A percentile compares a stretch with the other conserved stretches of the same genome.
Evolutionary conservation across 2,329 filamentous ascomycete genomes (phyloP).

Genomic region (Simplicillium aogashimaense): DNA sequence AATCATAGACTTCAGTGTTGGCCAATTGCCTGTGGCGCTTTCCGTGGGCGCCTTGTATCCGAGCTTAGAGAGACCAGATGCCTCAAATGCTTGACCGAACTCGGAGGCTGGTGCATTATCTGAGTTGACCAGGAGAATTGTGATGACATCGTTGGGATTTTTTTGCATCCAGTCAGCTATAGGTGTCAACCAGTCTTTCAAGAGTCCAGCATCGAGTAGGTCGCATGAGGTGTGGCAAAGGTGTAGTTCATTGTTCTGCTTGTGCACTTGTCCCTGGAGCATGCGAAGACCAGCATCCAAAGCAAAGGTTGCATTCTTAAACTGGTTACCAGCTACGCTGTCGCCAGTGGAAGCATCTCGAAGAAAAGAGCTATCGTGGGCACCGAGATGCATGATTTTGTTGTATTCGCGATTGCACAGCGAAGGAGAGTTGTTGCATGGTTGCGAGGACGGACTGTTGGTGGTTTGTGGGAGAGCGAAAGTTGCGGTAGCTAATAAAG

Average conservation of each 20-base stretch:
- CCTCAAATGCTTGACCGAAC: slow-evolving; percentile 43
- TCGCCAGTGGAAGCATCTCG: slow-evolving; percentile 52
- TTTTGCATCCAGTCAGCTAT: slow-evolving; percentile 60
- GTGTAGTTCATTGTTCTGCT: slow-evolving; percentile 45
- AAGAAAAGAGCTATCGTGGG: slow-evolving; percentile 65
- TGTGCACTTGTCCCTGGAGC: slow-evolving; percentile 63
- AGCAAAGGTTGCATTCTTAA: slow-evolving; percentile 60
- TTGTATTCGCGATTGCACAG: slow-evolving; percentile 65
- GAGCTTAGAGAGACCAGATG: slow-evolving; percentile 49
- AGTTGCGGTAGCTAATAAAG: neutral
- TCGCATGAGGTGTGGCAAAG: slow-evolving; percentile 62
- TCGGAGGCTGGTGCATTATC: slow-evolving; percentile 45
- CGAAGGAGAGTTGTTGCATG: slow-evolving; percentile 73
- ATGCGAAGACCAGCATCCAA: slow-evolving; percentile 63
- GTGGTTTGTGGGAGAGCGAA: slow-evolving; percentile 1
- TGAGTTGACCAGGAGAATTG: slow-evolving; percentile 62
- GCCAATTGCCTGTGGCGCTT: slow-evolving; percentile 45
- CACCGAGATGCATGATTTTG: slow-evolving; percentile 68
- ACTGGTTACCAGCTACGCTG: slow-evolving; percentile 62
- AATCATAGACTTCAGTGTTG: slow-evolving; percentile 63
- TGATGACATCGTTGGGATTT: slow-evolving; percentile 67
- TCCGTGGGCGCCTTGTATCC: slow-evolving; percentile 45
- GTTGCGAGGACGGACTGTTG: slow-evolving; percentile 16
- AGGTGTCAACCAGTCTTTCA: slow-evolving; percentile 52
- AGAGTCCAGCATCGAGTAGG: slow-evolving; percentile 57